Evolutionary conservation across 108 stramenopile genomes (phyloP), one percentile per base, ranked within the genome.

Genomic region (Skeletonema tropicum): DNA sequence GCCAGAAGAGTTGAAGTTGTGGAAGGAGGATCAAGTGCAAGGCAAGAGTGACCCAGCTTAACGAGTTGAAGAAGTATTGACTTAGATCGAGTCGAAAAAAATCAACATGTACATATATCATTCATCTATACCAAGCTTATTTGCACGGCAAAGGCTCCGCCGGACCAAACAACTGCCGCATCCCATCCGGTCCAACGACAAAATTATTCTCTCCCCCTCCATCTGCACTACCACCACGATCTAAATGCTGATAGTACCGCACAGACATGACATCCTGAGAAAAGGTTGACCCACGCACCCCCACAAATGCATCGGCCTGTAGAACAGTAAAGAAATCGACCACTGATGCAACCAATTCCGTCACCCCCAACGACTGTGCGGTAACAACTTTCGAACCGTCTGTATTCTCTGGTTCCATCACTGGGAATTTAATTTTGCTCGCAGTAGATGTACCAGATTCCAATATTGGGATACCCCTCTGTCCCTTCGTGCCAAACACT

Each of bases 261-360:
- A 81, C 80, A 9, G 90, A 88, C 77, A 86, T 90, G 13, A 91
- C 85, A 79, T 87, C 88, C 11, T 76, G 89, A 2, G 85, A 87
- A 71, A 72, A 94, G 23, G 84, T 81, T 58, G 82, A 83, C 10
- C 80, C 68, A 10, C 73, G 57, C 19, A 90, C 89, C 0, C 92
- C 92, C n/a, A 94, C 75, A 68, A 91, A 94, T 13, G 78, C 61
- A 10, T 73, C 72, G 6, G 90, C 86, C 21, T 71, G 35, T 2
- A 84, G 71, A 3, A 88, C 89, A 52, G 88, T 75, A 66, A 89
- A 82, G 66, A 90, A 94, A 64, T 94, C 88, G 39, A 91, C 60
- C 7, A 91, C 60, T 8, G 89, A 87, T 32, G 87, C 83, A 5
- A 90, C 77, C 38, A 90, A 45, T 39, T 80, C 79, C 9, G 68